Evolutionary conservation across 2,329 filamentous ascomycete genomes (phyloP), one percentile per base, ranked within the genome.

Genomic region (Fusarium sp.): DNA sequence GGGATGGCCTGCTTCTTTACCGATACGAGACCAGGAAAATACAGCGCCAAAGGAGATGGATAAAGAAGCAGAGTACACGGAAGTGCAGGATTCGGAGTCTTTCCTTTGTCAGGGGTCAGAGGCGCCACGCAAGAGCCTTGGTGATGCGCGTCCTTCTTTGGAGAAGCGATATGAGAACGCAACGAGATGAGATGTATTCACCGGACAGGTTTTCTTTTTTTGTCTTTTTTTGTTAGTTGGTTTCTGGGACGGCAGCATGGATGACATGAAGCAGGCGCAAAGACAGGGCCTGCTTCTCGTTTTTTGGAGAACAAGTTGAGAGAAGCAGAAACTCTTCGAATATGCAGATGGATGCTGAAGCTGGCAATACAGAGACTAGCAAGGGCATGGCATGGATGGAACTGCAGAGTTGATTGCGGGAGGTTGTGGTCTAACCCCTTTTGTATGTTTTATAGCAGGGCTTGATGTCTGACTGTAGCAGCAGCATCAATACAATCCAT

Each of bases 361-460:
- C 57, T 65, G 57, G 51, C 29, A 23, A 44, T 8, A 44, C 42
- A n/a, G 53, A 40, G 34, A 18, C 38, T 1, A 36, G 51, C 53
- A 31, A 59, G 58, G 38, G 55, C 51, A 61, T 49, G 38, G 55
- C 51, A 61, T 49, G 54, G 58, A 29, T 49, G 57, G 58, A 59
- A 53, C 56, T 62, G 34, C 57, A 57, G 58, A 65, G 53, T 57
- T 27, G 23, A 27, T 23, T 46, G 31, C 58, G 29, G 58, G 59
- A 68, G 65, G 59, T 44, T 62, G 53, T 51, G 23, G 23, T 16
- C 51, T 61, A 20, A 57, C 60, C 53, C 46, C 46, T 49, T 55
- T 62, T 71, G 68, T 68, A 70, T 70, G 68, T 70, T 71, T 71
- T 71, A 71, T 63, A 70, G 54, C 50, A 63, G 58, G 58, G 60